Percentiles rank a stretch among this genome's conserved stretches.
These are phyloP conservation scores for Saccharomycopsis lassenensis DNA, from an alignment of 805 yeast genomes.

Conservation along the genomic window DNA sequence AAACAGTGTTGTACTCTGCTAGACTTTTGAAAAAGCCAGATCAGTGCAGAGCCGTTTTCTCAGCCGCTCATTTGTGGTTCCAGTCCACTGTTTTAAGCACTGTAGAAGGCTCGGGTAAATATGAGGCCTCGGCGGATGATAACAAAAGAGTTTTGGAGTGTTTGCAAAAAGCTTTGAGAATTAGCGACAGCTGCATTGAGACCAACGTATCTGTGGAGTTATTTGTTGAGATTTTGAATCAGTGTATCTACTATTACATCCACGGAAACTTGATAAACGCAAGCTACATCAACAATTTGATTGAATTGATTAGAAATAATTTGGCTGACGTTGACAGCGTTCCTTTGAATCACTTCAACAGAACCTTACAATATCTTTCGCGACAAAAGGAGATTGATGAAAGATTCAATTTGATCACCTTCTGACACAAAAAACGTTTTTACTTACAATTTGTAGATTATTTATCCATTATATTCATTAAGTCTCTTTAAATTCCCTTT, in stretches of 20 bases:
- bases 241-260: slow-evolving; percentile 75
- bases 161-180: slow-evolving; percentile 74
- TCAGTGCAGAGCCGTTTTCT: slow-evolving; percentile 84
- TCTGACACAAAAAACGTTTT: too few species aligned
- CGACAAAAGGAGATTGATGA: slow-evolving; percentile 63
- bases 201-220: slow-evolving; percentile 60
- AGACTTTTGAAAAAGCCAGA: slow-evolving; percentile 85
- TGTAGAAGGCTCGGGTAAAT: slow-evolving; percentile 39
- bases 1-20: slow-evolving; percentile 79
- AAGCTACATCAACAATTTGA: slow-evolving; percentile 73
- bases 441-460: too few species aligned
- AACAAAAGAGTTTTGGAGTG: slow-evolving; percentile 80
- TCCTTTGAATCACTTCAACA: slow-evolving; percentile 47
- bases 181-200: slow-evolving; percentile 93
- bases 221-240: slow-evolving; percentile 81
- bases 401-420: slow-evolving; percentile 43
- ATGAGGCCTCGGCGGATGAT: slow-evolving; percentile 20
- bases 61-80: slow-evolving; percentile 80
- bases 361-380: slow-evolving; percentile 61
- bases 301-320: slow-evolving; percentile 68
- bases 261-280: slow-evolving; percentile 69
- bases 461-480: too few species aligned
- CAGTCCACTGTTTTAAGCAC: slow-evolving; percentile 8
- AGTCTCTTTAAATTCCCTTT: too few species aligned
- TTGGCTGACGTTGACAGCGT: slow-evolving; percentile 30